Percentiles rank a stretch among this genome's conserved stretches.
Evolutionary conservation across 2,329 filamentous ascomycete genomes (phyloP).

Genomic region (Blastomyces silverae): DNA sequence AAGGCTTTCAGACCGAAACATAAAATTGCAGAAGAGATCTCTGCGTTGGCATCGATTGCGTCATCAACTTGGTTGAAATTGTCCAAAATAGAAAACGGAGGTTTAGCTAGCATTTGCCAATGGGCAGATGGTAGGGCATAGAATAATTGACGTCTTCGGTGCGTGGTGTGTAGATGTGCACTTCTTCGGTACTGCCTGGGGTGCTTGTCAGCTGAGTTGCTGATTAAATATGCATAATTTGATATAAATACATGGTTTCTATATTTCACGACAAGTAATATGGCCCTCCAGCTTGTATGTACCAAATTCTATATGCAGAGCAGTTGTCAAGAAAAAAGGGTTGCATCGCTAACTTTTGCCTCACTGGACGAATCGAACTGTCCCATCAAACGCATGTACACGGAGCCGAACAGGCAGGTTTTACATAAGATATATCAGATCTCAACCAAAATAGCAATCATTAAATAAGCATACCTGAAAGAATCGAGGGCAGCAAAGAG

Average conservation of each 20-base stretch:
- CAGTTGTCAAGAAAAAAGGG: not conserved
- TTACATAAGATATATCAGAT: not conserved
- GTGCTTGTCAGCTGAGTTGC: conserved; percentile 16
- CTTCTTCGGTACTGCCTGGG: conserved; percentile 73
- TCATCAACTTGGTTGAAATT: conserved; percentile 73
- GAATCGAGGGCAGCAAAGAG: conserved; percentile 80
- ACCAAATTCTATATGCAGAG: not conserved
- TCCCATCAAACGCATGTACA: not conserved
- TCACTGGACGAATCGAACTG: not conserved
- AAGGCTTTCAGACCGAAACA: conserved; percentile 63
- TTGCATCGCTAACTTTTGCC: not conserved
- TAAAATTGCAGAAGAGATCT: conserved; percentile 72
- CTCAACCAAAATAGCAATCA: not conserved
- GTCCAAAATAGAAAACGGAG: conserved; percentile 76
- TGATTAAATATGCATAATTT: not conserved
- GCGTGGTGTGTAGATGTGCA: conserved; percentile 84
- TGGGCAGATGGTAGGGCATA: conserved; percentile 81
- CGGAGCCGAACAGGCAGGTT: conserved; percentile 14
- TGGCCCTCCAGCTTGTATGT: not conserved
- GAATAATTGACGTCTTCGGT: conserved; percentile 83
- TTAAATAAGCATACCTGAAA: conserved; percentile 61
- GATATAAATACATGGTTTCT: conserved; percentile 1
- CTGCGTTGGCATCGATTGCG: conserved; percentile 81
- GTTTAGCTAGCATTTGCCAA: conserved; percentile 71
- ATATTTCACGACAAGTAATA: not conserved